Percentiles rank a stretch among this genome's conserved stretches.
phyloP scores from a whole-genome alignment of 2,329 filamentous ascomycete genomes.

The Exophiala dermatitidis region DNA sequence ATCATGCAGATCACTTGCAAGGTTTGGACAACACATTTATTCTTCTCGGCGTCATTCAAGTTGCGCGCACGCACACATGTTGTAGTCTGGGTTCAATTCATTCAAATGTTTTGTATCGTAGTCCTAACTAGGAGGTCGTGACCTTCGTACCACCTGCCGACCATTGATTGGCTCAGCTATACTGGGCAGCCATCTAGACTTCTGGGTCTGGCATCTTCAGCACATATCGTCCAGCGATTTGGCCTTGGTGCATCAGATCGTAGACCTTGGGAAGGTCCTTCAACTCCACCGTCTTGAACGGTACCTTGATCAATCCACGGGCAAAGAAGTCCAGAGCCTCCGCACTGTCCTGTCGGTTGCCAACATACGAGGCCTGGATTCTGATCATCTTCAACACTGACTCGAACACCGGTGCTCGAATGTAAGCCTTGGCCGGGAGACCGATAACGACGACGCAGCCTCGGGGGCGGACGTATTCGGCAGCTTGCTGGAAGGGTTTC shows the following conservation, averaged over 20 bases:
- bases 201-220: conserved; percentile 35
- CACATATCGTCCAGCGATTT: conserved; percentile 40
- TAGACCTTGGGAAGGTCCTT: conserved; percentile 75
- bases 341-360: conserved; percentile 77
- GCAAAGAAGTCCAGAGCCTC: conserved; percentile 89
- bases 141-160: background rate
- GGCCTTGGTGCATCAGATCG: conserved; percentile 55
- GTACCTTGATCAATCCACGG: conserved; percentile 75
- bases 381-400: conserved; percentile 83
- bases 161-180: background rate
- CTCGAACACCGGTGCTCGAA: conserved; percentile 81
- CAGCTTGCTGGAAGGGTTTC: conserved; percentile 92
- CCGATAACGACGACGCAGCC: conserved; percentile 85
- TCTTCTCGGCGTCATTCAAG: no score
- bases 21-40: background rate
- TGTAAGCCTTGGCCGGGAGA: conserved; percentile 69
- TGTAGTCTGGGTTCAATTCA: no score
- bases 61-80: no score
- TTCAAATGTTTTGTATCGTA: background rate
- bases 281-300: conserved; percentile 77
- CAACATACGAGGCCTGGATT: conserved; percentile 90
- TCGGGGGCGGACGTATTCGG: conserved; percentile 73
- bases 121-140: background rate
- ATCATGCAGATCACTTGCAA: background rate
- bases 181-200: background rate